phyloP scores from a whole-genome alignment of 352 stramenopile genomes.

The Globisporangium lucens region DNA sequence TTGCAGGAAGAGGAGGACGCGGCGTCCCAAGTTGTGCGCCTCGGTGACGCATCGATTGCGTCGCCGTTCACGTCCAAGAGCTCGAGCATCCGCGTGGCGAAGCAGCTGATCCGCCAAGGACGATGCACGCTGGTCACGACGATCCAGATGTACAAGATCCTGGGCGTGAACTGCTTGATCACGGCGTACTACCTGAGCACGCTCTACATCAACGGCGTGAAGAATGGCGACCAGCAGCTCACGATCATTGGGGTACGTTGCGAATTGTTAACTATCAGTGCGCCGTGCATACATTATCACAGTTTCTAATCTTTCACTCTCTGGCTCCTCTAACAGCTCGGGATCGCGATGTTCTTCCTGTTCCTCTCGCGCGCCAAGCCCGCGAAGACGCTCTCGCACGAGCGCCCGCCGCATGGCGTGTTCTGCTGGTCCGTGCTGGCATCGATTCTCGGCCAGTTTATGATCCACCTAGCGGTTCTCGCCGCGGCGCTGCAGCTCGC shows the following conservation, averaged over 20 bases:
- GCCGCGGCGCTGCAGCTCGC: conserved; percentile 41
- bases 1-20: conserved; percentile 29
- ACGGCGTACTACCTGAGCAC: conserved; percentile 92
- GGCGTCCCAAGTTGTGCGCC: conserved; percentile 77
- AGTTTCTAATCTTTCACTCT: conserved; percentile 2
- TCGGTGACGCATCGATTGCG: conserved; percentile 96
- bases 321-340: conserved; percentile 21
- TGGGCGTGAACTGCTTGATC: conserved; percentile 94
- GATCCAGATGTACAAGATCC: conserved; percentile 94
- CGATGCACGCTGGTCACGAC: conserved; percentile 96
- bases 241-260: conserved; percentile 41
- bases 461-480: conserved; percentile 87
- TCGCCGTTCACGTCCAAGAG: conserved; percentile 95
- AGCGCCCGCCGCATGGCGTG: conserved; percentile 85
- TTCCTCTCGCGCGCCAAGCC: conserved; percentile 78
- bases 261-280: not conserved
- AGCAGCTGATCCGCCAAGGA: conserved; percentile 94
- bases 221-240: conserved; percentile 93
- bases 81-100: conserved; percentile 63
- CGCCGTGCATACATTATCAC: not conserved
- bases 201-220: conserved; percentile 93
- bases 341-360: conserved; percentile 52
- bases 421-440: conserved; percentile 83
- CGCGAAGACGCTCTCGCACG: conserved; percentile 74
- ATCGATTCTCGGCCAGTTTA: conserved; percentile 91